Percentiles rank a stretch among this genome's conserved stretches.
Evolutionary conservation across 2,329 filamentous ascomycete genomes (phyloP).

Genomic region (Fusarium luffae): DNA sequence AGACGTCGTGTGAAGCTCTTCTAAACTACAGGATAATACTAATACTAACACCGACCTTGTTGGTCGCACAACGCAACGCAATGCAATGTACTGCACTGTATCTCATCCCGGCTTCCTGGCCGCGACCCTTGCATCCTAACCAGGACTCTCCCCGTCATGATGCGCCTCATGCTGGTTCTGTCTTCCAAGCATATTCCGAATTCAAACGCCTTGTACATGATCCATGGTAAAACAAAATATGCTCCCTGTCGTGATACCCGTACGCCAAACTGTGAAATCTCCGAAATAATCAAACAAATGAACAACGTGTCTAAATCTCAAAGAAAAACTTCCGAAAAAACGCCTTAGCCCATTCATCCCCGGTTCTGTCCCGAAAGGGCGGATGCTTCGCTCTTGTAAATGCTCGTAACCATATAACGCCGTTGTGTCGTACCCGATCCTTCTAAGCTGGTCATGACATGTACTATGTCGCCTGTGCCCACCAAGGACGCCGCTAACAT

Average conservation of each 20-base stretch:
- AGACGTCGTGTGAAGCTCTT: conserved; percentile 8
- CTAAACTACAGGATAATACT: conserved; percentile 23
- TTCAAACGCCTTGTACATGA: conserved; percentile 13
- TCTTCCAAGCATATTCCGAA: conserved; percentile 31
- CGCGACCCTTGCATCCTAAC: conserved; percentile 1
- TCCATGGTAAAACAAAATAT: conserved; percentile 8
- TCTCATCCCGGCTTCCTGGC: conserved; percentile 5
- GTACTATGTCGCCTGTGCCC: conserved; percentile 20
- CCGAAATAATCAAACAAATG: neutral
- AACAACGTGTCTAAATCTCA: neutral
- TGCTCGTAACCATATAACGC: conserved; percentile 36
- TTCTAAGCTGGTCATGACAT: conserved; percentile 4
- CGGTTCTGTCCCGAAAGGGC: conserved; percentile 22
- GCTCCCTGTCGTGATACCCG: conserved; percentile 11
- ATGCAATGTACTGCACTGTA: conserved; percentile 1
- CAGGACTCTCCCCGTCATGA: conserved; percentile 1
- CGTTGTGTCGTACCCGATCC: conserved; percentile 20
- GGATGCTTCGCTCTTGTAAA: conserved; percentile 39
- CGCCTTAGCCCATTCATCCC: conserved; percentile 22
- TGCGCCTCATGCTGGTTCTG: conserved; percentile 34
- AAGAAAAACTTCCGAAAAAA: neutral
- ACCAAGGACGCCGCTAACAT: conserved; percentile 4
- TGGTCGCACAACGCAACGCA: conserved; percentile 16
- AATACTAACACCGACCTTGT: conserved; percentile 12
- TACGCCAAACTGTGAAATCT: conserved; percentile 22